Evolutionary conservation across 2,329 filamentous ascomycete species (phyloP), one percentile per base, ranked within the genome.

Genomic region (Phoma sp.): DNA sequence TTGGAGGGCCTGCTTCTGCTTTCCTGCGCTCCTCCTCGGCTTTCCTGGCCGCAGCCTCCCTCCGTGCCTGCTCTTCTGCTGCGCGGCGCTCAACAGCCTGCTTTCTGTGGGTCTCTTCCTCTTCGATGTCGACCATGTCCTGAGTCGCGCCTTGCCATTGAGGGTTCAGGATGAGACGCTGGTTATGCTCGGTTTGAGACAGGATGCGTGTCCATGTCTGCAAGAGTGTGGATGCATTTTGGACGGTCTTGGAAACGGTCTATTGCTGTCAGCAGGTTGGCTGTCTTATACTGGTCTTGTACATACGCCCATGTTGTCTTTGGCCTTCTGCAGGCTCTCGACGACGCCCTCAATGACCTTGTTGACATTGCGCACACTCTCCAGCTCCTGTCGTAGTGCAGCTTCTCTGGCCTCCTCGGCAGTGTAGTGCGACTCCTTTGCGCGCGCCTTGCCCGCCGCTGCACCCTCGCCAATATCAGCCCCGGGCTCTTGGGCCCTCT

Each of bases 151-250:
- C 95, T 70, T 93, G 89, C 92, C 93, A 99, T 54, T 86, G 82
- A 2, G 91, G 90, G 69, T 96, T 89, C 40, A 98, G 82, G 39
- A 99, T 88, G 45, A 99, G 80, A 23, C 95, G 87, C 74, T 98
- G 93, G 71, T 96, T 98, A 77, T 99, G 95, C 76, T 99, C 95
- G 4, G 95, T 97, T 75, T 99, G 95, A 6, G 91, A 95, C 10
- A 99, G 84, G 62, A 99, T 97, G 47, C 92, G 88, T 7, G 92
- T 96, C 93, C 93, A 99, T 13, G 93, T 96, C 67, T 96, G 92
- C 29, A 99, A 86, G 11, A 99, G 84, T 1, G 89, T 90, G 11
- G 93, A 96, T 3, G 95, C 92, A 50, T 93, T 93, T 62, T 84
- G 84, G 37, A 98, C 92, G 3, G 95, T 97, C 58, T 84, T 84